phyloP scores from a whole-genome alignment of 1,284 basidiomycete genomes.

The Cryptococcus sp. region DNA sequence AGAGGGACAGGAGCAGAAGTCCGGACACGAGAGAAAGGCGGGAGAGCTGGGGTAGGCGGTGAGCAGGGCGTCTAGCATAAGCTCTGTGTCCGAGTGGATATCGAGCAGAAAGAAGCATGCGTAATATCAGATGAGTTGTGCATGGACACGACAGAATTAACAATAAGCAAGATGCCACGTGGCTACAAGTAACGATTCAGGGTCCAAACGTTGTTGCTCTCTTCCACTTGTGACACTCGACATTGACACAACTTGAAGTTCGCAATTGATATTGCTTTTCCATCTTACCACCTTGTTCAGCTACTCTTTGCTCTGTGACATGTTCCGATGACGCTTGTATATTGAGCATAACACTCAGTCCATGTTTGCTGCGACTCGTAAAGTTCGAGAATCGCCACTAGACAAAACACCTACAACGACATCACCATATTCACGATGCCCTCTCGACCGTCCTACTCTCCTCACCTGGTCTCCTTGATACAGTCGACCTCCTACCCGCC shows the following conservation, averaged over 20 bases:
- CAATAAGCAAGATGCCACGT: neutral
- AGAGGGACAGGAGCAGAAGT: slow-evolving; percentile 18
- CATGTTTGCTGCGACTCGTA: neutral
- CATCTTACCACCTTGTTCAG: neutral
- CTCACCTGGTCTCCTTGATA: slow-evolving; percentile 35
- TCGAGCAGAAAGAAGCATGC: too few relatives aligned
- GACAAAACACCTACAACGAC: too few relatives aligned
- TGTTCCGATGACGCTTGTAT: neutral
- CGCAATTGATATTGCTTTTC: neutral
- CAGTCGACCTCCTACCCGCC: slow-evolving; percentile 48
- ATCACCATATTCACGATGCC: slow-evolving; percentile 1
- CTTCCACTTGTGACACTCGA: neutral
- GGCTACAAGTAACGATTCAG: neutral
- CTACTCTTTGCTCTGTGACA: neutral
- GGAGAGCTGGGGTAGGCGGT: slow-evolving; percentile 11
- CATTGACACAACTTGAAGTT: neutral
- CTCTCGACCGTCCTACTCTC: slow-evolving; percentile 25
- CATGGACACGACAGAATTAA: too few relatives aligned
- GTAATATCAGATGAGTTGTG: too few relatives aligned
- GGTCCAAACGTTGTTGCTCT: neutral
- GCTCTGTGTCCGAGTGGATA: too few relatives aligned
- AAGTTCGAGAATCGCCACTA: neutral
- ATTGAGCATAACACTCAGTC: neutral
- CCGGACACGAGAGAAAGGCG: slow-evolving; percentile 15
- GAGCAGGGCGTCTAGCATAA: neutral